Conservation (phyloP, 169 alveolate species). For the Plasmodium cynomolgi region DNA sequence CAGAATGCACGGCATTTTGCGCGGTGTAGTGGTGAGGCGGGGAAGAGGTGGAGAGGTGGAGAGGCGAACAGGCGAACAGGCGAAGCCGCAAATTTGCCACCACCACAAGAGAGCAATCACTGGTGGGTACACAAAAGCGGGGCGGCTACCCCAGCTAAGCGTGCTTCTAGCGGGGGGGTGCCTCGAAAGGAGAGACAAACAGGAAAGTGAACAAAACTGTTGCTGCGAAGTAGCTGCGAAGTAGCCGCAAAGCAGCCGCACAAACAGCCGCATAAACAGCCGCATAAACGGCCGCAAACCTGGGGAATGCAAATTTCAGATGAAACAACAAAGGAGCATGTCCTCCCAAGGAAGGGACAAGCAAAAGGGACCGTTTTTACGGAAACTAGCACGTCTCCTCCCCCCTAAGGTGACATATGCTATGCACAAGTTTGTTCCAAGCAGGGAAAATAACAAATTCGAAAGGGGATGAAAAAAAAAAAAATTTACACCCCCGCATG, state of each 20-base stretch:
- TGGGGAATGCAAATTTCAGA: not conserved
- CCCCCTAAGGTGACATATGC: not conserved
- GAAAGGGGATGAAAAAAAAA: not conserved
- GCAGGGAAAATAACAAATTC: not conserved
- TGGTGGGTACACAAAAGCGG: not conserved
- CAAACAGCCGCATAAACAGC: not conserved
- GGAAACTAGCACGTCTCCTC: not conserved
- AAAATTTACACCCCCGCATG: not conserved
- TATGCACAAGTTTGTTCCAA: not conserved
- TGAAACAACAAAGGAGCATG: not conserved
- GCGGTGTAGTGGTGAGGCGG: not conserved
- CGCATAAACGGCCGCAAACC: not conserved
- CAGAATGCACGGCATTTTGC: conserved; percentile 68
- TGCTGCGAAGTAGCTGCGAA: not conserved
- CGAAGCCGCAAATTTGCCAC: not conserved
- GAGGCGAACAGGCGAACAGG: too few relatives aligned
- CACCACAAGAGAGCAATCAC: not conserved
- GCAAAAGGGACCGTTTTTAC: not conserved
- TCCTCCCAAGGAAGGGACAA: not conserved
- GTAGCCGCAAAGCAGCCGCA: too few relatives aligned
- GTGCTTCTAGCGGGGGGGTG: not conserved
- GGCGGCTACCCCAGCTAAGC: not conserved
- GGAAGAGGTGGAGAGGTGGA: not conserved
- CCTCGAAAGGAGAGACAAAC: not conserved
- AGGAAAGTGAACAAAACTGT: not conserved